phyloP scores from a whole-genome alignment of 176 grass and related monocot genomes.

The Thalia dealbata region DNA sequence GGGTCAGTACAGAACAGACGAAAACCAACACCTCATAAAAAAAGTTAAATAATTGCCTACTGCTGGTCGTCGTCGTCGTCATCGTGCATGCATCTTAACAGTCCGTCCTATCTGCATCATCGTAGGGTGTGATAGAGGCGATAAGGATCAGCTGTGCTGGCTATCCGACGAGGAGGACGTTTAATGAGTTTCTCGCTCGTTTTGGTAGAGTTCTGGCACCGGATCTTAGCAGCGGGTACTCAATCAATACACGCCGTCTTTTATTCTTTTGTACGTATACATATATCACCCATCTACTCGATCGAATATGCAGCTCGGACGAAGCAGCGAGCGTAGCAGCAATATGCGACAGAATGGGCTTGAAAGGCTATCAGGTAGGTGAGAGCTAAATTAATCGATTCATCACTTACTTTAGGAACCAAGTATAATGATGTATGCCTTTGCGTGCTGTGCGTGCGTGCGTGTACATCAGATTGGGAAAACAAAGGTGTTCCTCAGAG shows the following conservation, averaged over 20 bases:
- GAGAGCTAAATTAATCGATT: no score
- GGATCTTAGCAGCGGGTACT: conserved; percentile 70
- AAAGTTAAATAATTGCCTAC: no score
- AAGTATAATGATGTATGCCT: no score
- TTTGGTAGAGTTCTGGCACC: conserved; percentile 68
- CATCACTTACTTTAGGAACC: not conserved
- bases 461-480: conserved; percentile 85
- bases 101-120: not conserved
- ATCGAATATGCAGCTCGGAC: conserved; percentile 44
- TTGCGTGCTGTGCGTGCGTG: no score
- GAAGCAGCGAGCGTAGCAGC: conserved; percentile 50
- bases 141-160: conserved; percentile 94
- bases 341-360: conserved; percentile 79
- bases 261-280: no score
- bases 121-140: conserved; percentile 89
- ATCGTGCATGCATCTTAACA: no score
- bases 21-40: no score
- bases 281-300: not conserved
- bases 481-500: conserved; percentile 93
- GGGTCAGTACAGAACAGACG: conserved; percentile 50
- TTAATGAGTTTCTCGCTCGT: conserved; percentile 87
- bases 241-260: no score
- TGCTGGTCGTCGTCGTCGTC: no score
- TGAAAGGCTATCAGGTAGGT: conserved; percentile 98
- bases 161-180: conserved; percentile 90